Percentiles rank a stretch among this genome's conserved stretches.
Conservation (phyloP, 345 rosid species). For the Excoecaria agallocha region DNA sequence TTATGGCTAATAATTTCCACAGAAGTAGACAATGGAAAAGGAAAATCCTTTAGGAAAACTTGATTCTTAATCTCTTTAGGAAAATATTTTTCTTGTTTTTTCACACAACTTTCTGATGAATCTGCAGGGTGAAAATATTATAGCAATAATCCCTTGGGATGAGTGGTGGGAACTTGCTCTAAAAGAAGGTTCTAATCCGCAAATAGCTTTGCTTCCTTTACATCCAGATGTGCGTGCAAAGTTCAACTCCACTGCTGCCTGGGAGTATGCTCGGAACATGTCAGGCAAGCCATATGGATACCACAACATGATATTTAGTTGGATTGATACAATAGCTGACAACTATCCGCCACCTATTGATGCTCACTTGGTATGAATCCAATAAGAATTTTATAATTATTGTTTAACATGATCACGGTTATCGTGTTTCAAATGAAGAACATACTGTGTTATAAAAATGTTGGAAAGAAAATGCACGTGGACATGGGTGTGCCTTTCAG, state of each 20-base stretch:
- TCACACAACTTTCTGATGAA: slow-evolving; percentile 12
- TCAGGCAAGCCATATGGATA: slow-evolving; percentile 97
- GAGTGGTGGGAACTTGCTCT: slow-evolving; percentile 94
- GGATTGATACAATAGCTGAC: slow-evolving; percentile 89
- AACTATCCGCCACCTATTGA: slow-evolving; percentile 98
- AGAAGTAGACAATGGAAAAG: background rate
- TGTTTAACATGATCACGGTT: background rate
- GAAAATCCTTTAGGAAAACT: background rate
- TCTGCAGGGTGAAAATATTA: slow-evolving; percentile 88
- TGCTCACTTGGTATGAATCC: slow-evolving; percentile 88
- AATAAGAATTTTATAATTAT: background rate
- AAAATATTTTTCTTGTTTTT: no score
- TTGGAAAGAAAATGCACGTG: background rate
- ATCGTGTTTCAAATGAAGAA: background rate
- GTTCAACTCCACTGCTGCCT: slow-evolving; percentile 86
- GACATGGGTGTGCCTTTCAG: background rate
- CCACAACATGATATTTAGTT: slow-evolving; percentile 99
- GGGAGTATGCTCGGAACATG: slow-evolving; percentile 96
- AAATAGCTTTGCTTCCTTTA: slow-evolving; percentile 82
- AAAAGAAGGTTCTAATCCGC: slow-evolving; percentile 89
- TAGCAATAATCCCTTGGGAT: slow-evolving; percentile 87
- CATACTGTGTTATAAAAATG: slow-evolving; percentile 4
- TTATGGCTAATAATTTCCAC: background rate
- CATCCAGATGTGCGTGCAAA: slow-evolving; percentile 73
- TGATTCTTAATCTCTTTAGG: background rate